These are phyloP conservation scores for Zygosaccharomyces sapae DNA, from an alignment of 1,139 yeast genomes.

Conservation along the genomic window DNA sequence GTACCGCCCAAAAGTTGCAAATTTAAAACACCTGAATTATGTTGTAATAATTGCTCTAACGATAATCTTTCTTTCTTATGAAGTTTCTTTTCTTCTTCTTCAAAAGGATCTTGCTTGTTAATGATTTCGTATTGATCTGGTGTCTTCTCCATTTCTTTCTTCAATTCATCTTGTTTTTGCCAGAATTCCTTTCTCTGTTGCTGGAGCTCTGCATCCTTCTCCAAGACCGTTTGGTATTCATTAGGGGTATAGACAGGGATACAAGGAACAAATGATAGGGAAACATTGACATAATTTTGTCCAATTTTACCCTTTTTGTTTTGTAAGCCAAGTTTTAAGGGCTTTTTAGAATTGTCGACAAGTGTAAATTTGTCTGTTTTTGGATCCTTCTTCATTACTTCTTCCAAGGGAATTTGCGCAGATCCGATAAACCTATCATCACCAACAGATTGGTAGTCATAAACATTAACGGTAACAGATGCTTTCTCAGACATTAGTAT, in stretches of 20 bases:
- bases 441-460: slow-evolving; percentile 62
- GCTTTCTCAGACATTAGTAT: slow-evolving; percentile 63
- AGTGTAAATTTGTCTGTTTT: slow-evolving; percentile 44
- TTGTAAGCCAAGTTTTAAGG: slow-evolving; percentile 45
- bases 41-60: slow-evolving; percentile 48
- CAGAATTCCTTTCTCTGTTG: slow-evolving; percentile 41
- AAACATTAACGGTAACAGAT: slow-evolving; percentile 51
- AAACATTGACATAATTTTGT: slow-evolving; percentile 50
- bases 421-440: slow-evolving; percentile 64
- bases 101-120: slow-evolving; percentile 48
- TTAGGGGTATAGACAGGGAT: slow-evolving; percentile 57
- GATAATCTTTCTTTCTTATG: slow-evolving; percentile 47
- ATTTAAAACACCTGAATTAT: slow-evolving; percentile 59
- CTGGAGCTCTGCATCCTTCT: slow-evolving; percentile 40
- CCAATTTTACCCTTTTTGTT: slow-evolving; percentile 41
- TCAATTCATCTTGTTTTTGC: slow-evolving; percentile 41
- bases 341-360: slow-evolving; percentile 34
- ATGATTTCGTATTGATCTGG: slow-evolving; percentile 64
- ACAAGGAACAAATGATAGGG: slow-evolving; percentile 60
- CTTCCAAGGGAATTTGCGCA: slow-evolving; percentile 48
- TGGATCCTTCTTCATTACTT: slow-evolving; percentile 47
- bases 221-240: slow-evolving; percentile 47
- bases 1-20: slow-evolving; percentile 50
- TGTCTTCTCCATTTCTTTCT: slow-evolving; percentile 49
- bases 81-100: slow-evolving; percentile 36